Evolutionary conservation across 495 filamentous ascomycete species (phyloP).

Genomic region (Hamigera avellanea): DNA sequence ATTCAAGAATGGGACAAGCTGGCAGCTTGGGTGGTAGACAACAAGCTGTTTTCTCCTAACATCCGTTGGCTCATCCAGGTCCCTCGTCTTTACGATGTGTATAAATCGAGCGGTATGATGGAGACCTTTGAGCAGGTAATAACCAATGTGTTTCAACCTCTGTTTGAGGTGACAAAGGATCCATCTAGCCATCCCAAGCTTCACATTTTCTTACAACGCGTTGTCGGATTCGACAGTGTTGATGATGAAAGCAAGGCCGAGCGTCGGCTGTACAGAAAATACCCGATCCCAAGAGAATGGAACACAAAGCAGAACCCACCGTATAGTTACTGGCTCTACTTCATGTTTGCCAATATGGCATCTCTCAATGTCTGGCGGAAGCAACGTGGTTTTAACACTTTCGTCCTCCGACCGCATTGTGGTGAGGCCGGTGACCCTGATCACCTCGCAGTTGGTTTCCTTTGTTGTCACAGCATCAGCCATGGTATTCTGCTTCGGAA

Average conservation of each 20-base stretch:
- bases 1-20: constrained; percentile 97
- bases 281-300: constrained; percentile 82
- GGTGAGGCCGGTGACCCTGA: constrained; percentile 96
- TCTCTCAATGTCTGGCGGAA: constrained; percentile 89
- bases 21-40: constrained; percentile 96
- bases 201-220: constrained; percentile 87
- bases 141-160: constrained; percentile 81
- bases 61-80: constrained; percentile 96
- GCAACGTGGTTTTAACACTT: constrained; percentile 88
- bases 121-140: constrained; percentile 82
- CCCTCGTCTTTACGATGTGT: constrained; percentile 89
- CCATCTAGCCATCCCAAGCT: constrained; percentile 82
- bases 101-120: constrained; percentile 80
- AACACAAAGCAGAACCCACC: constrained; percentile 88
- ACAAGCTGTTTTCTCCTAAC: constrained; percentile 94
- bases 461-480: constrained; percentile 96
- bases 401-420: constrained; percentile 86
- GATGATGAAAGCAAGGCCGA: constrained; percentile 97
- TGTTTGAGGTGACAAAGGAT: constrained; percentile 89
- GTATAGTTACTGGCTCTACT: constrained; percentile 98
- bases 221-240: constrained; percentile 94
- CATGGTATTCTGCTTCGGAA: constrained; percentile 90
- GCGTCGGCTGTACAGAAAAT: constrained; percentile 82
- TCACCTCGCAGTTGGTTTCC: constrained; percentile 81
- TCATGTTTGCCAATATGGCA: constrained; percentile 86